Evolutionary conservation across 2,329 filamentous ascomycete genomes (phyloP).

Genomic region (Thelonectria blattea): DNA sequence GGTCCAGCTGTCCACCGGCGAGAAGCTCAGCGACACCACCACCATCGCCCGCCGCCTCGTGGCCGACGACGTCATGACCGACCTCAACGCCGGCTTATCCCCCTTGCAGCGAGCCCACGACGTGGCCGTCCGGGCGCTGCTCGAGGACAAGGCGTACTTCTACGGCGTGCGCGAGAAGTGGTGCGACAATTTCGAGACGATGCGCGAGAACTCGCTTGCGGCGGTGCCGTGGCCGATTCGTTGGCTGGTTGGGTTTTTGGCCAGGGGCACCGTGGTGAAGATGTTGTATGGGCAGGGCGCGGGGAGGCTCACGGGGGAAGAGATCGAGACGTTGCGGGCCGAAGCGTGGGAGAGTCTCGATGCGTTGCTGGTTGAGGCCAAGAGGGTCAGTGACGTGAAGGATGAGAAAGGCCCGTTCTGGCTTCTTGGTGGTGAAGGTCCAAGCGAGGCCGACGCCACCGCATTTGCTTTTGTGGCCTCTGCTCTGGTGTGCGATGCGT

Average conservation of each 20-base stretch:
- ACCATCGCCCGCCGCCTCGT: slow-evolving; percentile 58
- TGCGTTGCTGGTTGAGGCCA: slow-evolving; percentile 49
- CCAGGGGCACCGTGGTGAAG: slow-evolving; percentile 49
- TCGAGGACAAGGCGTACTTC: slow-evolving; percentile 68
- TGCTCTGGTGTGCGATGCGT: slow-evolving; percentile 60
- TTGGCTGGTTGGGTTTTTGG: slow-evolving; percentile 56
- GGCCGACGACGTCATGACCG: slow-evolving; percentile 47
- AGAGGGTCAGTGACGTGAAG: slow-evolving; percentile 13
- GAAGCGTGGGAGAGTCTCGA: slow-evolving; percentile 63
- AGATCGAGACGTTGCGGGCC: slow-evolving; percentile 51
- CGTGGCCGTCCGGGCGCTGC: slow-evolving; percentile 56
- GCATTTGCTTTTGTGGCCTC: slow-evolving; percentile 64
- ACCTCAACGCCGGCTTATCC: slow-evolving; percentile 54
- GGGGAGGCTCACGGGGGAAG: slow-evolving; percentile 55
- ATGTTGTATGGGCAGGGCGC: slow-evolving; percentile 64
- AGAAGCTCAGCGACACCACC: slow-evolving; percentile 55
- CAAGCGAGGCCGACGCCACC: slow-evolving; percentile 63
- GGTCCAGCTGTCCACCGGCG: slow-evolving; percentile 44
- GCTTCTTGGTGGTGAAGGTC: slow-evolving; percentile 58
- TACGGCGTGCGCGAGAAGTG: slow-evolving; percentile 62
- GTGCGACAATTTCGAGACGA: slow-evolving; percentile 63
- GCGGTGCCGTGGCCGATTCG: slow-evolving; percentile 59
- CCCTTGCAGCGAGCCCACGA: slow-evolving; percentile 52
- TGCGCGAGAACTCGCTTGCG: slow-evolving; percentile 58
- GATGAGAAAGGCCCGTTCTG: slow-evolving; percentile 56